Evolutionary conservation across 2,329 filamentous ascomycete species (phyloP).

Genomic region (Massarina eburnea): DNA sequence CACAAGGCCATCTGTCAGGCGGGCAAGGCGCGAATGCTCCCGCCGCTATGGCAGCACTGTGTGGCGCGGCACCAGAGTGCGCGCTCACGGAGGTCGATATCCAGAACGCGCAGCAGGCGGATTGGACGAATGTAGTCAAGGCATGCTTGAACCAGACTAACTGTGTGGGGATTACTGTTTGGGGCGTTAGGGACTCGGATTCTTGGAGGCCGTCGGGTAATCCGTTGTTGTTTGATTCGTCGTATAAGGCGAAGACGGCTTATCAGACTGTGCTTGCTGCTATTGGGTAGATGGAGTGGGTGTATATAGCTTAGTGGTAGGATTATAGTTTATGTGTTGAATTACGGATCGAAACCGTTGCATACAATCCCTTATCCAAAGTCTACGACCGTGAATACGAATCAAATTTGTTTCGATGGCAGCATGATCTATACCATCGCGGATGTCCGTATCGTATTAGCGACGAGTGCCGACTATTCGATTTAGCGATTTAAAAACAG

Average conservation of each 20-base stretch:
- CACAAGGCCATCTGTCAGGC: constrained; percentile 58
- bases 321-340: too few species aligned
- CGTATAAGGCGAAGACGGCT: constrained; percentile 48
- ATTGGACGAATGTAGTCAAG: constrained; percentile 59
- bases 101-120: constrained; percentile 55
- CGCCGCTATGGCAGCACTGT: constrained; percentile 56
- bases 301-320: too few species aligned
- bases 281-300: constrained; percentile 3
- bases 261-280: constrained; percentile 38
- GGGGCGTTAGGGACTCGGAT: constrained; percentile 53
- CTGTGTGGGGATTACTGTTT: constrained; percentile 70
- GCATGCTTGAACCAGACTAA: constrained; percentile 63
- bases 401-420: too few species aligned
- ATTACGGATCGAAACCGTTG: too few species aligned
- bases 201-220: constrained; percentile 48
- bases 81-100: constrained; percentile 73
- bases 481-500: too few species aligned
- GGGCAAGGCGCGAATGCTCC: constrained; percentile 52
- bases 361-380: too few species aligned
- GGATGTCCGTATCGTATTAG: too few species aligned
- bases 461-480: too few species aligned
- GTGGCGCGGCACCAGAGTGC: constrained; percentile 58
- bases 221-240: constrained; percentile 50
- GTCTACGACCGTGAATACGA: too few species aligned
- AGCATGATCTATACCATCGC: too few species aligned